These are phyloP conservation scores for Dispira simplex DNA, from an alignment of 192 early-diverging fungal species.

Conservation along the genomic window DNA sequence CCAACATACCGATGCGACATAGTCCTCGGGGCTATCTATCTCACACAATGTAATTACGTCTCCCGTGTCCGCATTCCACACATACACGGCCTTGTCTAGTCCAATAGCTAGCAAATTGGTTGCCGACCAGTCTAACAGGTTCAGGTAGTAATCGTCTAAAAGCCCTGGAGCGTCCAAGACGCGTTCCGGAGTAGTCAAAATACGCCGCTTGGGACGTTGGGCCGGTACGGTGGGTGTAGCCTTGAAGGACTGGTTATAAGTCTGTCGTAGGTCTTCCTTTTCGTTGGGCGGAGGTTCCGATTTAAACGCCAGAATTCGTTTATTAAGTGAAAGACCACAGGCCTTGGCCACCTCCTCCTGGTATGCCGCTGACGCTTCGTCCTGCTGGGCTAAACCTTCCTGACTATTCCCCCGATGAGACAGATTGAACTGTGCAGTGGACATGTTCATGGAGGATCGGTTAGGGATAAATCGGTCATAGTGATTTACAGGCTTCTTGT, in stretches of 20 bases:
- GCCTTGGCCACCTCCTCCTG: conserved; percentile 70
- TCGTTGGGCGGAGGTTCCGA: conserved; percentile 53
- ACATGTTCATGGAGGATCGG: conserved; percentile 46
- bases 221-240: conserved; percentile 14
- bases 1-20: conserved; percentile 69
- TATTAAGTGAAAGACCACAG: conserved; percentile 59
- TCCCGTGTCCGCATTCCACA: conserved; percentile 74
- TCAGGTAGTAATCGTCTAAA: conserved; percentile 90
- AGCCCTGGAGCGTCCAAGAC: conserved; percentile 82
- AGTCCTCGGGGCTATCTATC: conserved; percentile 30
- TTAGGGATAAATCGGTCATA: conserved; percentile 86
- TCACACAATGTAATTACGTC: conserved; percentile 32
- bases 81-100: conserved; percentile 68
- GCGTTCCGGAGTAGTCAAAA: conserved; percentile 63
- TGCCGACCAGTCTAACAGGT: conserved; percentile 82
- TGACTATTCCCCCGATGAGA: conserved; percentile 14
- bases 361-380: conserved; percentile 36
- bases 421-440: conserved; percentile 57
- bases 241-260: conserved; percentile 33
- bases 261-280: conserved; percentile 29
- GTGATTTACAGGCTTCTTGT: conserved; percentile 15
- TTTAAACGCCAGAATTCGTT: conserved; percentile 69
- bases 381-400: conserved; percentile 10
- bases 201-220: conserved; percentile 35
- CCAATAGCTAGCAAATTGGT: conserved; percentile 76